Evolutionary conservation across 129 eudicot genomes (phyloP).

Genomic region (Pittosporum tobira): DNA sequence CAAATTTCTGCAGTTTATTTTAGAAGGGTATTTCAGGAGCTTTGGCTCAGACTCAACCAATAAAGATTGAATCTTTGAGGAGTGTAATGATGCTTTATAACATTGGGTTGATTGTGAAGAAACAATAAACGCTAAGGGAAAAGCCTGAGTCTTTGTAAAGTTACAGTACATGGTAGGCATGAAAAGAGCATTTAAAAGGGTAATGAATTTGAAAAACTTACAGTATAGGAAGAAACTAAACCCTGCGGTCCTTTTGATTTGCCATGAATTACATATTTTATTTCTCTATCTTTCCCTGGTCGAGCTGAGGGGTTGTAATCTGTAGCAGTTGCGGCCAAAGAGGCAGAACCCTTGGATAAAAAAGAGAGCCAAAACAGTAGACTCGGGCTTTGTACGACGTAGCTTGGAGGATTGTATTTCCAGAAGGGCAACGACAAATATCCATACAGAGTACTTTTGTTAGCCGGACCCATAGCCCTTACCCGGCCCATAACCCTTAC

Average conservation of each 20-base stretch:
- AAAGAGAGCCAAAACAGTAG: too few species aligned
- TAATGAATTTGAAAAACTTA: not conserved
- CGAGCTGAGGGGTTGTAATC: not conserved
- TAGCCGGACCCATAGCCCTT: too few species aligned
- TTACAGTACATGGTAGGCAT: conserved; percentile 39
- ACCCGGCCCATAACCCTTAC: too few species aligned
- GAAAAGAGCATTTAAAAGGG: not conserved
- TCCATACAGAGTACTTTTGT: too few species aligned
- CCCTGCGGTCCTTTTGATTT: not conserved
- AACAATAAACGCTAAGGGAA: conserved; percentile 50
- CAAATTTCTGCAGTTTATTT: conserved; percentile 1
- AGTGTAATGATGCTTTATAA: conserved; percentile 21
- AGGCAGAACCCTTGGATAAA: too few species aligned
- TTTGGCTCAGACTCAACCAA: conserved; percentile 20
- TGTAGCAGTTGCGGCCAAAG: not conserved
- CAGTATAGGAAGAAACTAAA: not conserved
- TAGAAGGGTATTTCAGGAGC: conserved; percentile 15
- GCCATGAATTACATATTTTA: not conserved
- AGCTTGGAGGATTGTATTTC: too few species aligned
- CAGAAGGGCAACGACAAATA: too few species aligned
- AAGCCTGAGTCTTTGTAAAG: conserved; percentile 46
- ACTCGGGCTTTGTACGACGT: too few species aligned
- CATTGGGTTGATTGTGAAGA: conserved; percentile 38
- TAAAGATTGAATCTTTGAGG: conserved; percentile 38
- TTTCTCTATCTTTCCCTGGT: not conserved